These are phyloP conservation scores for Citrus sp. DNA, from an alignment of 345 rosid genomes.

Conservation along the genomic window DNA sequence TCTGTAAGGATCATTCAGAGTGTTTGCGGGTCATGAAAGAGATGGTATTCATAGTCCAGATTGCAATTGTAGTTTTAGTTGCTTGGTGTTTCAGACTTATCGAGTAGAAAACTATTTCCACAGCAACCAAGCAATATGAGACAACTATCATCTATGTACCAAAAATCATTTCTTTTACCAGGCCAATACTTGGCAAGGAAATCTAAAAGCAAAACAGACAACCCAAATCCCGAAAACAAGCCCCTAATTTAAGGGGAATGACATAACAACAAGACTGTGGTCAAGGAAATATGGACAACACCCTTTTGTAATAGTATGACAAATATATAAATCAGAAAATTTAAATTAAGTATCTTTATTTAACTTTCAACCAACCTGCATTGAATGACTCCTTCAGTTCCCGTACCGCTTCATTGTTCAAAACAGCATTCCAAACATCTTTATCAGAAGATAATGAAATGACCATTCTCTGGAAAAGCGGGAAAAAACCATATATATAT, in stretches of 20 bases:
- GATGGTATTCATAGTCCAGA: neutral
- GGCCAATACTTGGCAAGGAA: neutral
- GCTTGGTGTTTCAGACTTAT: neutral
- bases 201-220: neutral
- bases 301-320: neutral
- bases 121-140: neutral
- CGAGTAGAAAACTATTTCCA: neutral
- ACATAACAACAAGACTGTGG: neutral
- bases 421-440: conserved; percentile 89
- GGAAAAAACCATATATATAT: neutral
- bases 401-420: conserved; percentile 68
- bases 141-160: neutral
- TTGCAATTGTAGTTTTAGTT: neutral
- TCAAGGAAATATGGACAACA: neutral
- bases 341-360: neutral
- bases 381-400: conserved; percentile 59
- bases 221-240: neutral
- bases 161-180: neutral
- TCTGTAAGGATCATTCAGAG: neutral
- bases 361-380: conserved; percentile 40
- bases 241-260: neutral
- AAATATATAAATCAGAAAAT: neutral
- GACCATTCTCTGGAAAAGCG: conserved; percentile 63
- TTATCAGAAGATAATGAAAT: conserved; percentile 71
- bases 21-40: too few species aligned